Evolutionary conservation across 208 protist species (phyloP), one percentile per base, ranked within the genome.

Genomic region (Lotmaria passim): DNA sequence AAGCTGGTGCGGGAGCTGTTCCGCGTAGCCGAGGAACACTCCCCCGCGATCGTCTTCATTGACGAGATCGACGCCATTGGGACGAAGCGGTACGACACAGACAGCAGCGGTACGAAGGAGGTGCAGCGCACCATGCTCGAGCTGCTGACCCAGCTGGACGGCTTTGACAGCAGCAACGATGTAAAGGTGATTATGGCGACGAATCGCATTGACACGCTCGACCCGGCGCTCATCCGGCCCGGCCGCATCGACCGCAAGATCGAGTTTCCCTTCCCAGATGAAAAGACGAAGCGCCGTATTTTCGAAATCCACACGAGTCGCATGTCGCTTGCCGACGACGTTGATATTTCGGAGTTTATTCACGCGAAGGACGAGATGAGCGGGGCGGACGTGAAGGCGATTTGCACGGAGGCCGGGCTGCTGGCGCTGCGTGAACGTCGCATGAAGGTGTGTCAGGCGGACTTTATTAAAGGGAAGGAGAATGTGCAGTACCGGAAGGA

Each of bases 131-230:
- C 99, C 0, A 99, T 99, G 99, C 91, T 99, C 12, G 99, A 99
- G 87, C 85, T 99, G 7, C 92, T 99, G n/a, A 99, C 99, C 64
- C 99, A 99, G 87, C 86, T 99, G 5, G 99, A 99, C 87, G 99
- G 99, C 57, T 99, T 99, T 78, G 99, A 99, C 85, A 96, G 97
- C 30, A 91, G 93, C 57, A 98, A 97, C 36, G 98, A 99, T 70
- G 99, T 99, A n/a, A 99, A 99, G 86, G 98, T 99, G 23, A 99
- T 99, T 66, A 99, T 99, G 98, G 99, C 99, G 0, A 99, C 99
- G 1, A 99, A 99, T 82, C 82, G 98, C 55, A 99, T 99, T 73
- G 98, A 99, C 70, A 98, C 97, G 5, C 91, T 99, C 5, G 99
- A 99, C 87, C 98, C 99, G 7, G 99, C 99, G 2, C 98, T 99